These are phyloP conservation scores for Cercospora citrullina DNA, from an alignment of 2,329 filamentous ascomycete genomes.

Conservation along the genomic window DNA sequence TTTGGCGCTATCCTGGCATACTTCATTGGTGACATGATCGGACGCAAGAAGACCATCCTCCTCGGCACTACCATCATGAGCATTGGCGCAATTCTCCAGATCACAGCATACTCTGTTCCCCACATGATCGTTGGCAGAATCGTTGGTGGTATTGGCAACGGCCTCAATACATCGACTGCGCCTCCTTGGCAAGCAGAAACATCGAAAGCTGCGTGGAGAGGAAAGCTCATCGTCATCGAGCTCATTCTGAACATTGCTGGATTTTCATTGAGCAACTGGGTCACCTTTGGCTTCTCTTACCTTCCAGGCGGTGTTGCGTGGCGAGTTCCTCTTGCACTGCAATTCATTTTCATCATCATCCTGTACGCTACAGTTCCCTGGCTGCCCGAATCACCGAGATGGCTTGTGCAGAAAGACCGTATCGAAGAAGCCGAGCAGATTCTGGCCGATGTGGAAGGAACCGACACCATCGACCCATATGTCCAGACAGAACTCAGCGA, in stretches of 20 bases:
- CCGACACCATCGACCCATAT: conserved; percentile 47
- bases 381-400: conserved; percentile 51
- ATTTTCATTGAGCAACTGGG: conserved; percentile 54
- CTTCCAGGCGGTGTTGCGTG: conserved; percentile 45
- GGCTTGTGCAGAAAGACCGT: conserved; percentile 49
- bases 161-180: conserved; percentile 50
- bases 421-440: conserved; percentile 52
- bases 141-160: conserved; percentile 52
- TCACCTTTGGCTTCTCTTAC: conserved; percentile 55
- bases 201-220: conserved; percentile 45
- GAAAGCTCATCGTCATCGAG: conserved; percentile 40
- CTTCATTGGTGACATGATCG: conserved; percentile 49
- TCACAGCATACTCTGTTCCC: conserved; percentile 47
- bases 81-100: conserved; percentile 52
- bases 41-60: conserved; percentile 51
- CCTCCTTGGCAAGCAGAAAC: conserved; percentile 56
- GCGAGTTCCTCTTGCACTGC: conserved; percentile 51
- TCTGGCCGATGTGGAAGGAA: conserved; percentile 51
- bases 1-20: conserved; percentile 56
- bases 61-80: conserved; percentile 53
- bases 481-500: conserved; percentile 48
- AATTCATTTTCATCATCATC: conserved; percentile 53
- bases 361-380: conserved; percentile 49
- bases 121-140: conserved; percentile 54
- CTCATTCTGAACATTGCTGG: conserved; percentile 53